phyloP scores from a whole-genome alignment of 73 alveolate species.

The Paramecium caudatum region DNA sequence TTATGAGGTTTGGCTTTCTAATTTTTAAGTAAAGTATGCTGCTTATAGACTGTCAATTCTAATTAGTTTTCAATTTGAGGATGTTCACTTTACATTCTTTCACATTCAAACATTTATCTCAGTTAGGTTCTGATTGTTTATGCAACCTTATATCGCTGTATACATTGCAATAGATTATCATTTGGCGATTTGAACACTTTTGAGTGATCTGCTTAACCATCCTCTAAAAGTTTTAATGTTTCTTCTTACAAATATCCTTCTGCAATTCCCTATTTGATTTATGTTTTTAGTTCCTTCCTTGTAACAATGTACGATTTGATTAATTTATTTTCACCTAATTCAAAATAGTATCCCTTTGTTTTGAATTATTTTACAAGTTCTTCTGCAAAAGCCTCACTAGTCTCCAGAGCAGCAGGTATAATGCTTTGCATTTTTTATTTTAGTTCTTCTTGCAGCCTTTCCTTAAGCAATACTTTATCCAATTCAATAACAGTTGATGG shows the following conservation, averaged over 20 bases:
- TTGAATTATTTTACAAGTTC: constrained; percentile 37
- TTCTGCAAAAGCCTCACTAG: neutral
- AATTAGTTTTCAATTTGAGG: constrained; percentile 21
- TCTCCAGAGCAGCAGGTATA: constrained; percentile 24
- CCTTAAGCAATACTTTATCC: constrained; percentile 27
- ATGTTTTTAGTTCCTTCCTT: neutral
- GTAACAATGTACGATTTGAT: constrained; percentile 1
- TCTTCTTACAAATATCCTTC: constrained; percentile 62
- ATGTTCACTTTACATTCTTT: constrained; percentile 39
- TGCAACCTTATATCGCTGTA: neutral
- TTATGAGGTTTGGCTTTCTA: constrained; percentile 39
- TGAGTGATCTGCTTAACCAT: neutral
- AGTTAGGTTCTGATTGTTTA: neutral
- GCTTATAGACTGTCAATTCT: constrained; percentile 2
- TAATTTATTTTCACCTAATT: constrained; percentile 40
- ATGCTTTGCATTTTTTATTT: constrained; percentile 27
- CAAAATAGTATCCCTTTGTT: constrained; percentile 4
- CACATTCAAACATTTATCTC: constrained; percentile 16
- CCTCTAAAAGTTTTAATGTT: neutral
- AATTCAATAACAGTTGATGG: constrained; percentile 46
- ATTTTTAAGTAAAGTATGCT: neutral
- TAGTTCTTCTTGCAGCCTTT: constrained; percentile 32
- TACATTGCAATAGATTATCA: neutral
- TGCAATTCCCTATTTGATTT: constrained; percentile 1
- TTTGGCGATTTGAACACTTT: constrained; percentile 56